Conservation (phyloP, 2,329 filamentous ascomycete species). For the Fusarium nematophilum region DNA sequence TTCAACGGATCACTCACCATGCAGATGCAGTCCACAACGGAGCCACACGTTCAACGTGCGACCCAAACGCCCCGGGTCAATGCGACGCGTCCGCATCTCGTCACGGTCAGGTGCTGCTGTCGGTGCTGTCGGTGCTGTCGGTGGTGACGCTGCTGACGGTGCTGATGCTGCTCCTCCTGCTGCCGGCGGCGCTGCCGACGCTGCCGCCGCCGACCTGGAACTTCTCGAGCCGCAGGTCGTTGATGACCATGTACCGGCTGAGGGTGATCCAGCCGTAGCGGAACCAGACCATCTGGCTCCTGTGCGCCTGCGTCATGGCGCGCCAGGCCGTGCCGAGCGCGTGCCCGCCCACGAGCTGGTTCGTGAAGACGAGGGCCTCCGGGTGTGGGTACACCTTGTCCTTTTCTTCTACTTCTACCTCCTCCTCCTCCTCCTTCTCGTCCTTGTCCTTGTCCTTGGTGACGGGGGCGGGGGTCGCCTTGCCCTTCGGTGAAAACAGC, state of each 20-base stretch:
- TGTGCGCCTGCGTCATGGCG: conserved; percentile 91
- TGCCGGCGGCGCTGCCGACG: no score
- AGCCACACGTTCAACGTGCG: conserved; percentile 13
- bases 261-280: conserved; percentile 93
- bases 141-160: no score
- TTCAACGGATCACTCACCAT: conserved; percentile 7
- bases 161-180: no score
- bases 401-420: no score
- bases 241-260: conserved; percentile 95
- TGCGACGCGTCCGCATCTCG: conserved; percentile 15
- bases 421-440: no score
- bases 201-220: conserved; percentile 25
- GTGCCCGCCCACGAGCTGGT: conserved; percentile 69
- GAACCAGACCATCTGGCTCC: conserved; percentile 99
- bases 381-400: conserved; percentile 53
- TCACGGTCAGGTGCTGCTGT: conserved; percentile 8
- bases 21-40: conserved; percentile 13
- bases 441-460: conserved; percentile 46
- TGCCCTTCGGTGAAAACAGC: conserved; percentile 37
- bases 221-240: conserved; percentile 77
- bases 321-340: conserved; percentile 72
- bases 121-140: no score
- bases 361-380: conserved; percentile 76
- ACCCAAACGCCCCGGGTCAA: conserved; percentile 24
- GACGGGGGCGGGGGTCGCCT: conserved; percentile 42